phyloP scores from a whole-genome alignment of 371 early-diverging fungal genomes.

The Cokeromyces recurvatus region DNA sequence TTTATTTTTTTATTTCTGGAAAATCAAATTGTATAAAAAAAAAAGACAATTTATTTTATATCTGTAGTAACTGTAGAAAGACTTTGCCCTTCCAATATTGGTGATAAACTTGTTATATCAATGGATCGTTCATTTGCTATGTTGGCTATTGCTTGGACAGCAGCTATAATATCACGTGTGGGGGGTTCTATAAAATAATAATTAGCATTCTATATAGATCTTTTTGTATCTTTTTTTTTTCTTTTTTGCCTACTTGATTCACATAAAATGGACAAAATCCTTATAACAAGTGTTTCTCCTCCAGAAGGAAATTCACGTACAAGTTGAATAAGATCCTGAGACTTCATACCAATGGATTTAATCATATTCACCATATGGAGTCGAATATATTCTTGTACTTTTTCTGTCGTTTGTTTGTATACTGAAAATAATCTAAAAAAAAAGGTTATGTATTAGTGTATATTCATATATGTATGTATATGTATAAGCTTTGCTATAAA shows the following conservation, averaged over 20 bases:
- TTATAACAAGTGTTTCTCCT: constrained; percentile 67
- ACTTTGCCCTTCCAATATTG: constrained; percentile 17
- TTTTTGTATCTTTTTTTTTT: no score
- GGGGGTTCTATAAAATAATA: constrained; percentile 13
- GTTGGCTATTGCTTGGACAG: constrained; percentile 5
- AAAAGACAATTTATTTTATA: no score
- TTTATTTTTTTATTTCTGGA: no score
- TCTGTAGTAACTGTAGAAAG: constrained; percentile 3
- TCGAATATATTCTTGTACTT: constrained; percentile 60
- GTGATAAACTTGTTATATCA: constrained; percentile 10
- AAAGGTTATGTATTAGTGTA: constrained; percentile 5
- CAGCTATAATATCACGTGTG: constrained; percentile 20
- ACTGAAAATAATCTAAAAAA: constrained; percentile 50
- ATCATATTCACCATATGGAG: constrained; percentile 70
- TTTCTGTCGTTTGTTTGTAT: constrained; percentile 42
- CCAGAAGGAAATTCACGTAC: constrained; percentile 71
- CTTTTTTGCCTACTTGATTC: constrained; percentile 54
- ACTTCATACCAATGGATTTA: constrained; percentile 63
- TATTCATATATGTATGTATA: no score
- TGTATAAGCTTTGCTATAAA: background rate
- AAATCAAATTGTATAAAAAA: no score
- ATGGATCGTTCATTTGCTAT: constrained; percentile 17
- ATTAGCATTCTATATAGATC: no score
- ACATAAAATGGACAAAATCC: constrained; percentile 68
- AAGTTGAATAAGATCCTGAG: constrained; percentile 55